Percentiles rank a stretch among this genome's conserved stretches.
Conservation (phyloP, 2,329 filamentous ascomycete genomes). For the Uncinocarpus reesii region DNA sequence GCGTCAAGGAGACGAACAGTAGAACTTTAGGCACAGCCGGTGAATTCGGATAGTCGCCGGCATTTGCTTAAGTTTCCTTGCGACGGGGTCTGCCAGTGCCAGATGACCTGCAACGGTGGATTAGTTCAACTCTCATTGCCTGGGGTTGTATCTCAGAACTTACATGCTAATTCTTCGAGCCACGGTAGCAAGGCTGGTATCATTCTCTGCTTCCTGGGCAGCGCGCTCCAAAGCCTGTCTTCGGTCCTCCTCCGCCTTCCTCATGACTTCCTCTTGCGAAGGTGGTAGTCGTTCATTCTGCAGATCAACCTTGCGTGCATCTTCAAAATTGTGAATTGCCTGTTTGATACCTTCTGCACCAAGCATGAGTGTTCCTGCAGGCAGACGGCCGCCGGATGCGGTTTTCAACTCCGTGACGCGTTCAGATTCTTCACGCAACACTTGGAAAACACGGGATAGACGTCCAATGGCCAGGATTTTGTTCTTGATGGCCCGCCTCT, state of each 20-base stretch:
- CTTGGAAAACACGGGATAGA: slow-evolving; percentile 94
- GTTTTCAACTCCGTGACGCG: slow-evolving; percentile 96
- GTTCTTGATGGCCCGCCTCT: slow-evolving; percentile 96
- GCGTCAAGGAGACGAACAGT: neutral
- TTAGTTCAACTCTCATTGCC: neutral
- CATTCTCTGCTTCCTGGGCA: slow-evolving; percentile 79
- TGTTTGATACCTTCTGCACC: slow-evolving; percentile 98
- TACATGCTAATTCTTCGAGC: slow-evolving; percentile 93
- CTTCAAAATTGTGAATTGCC: slow-evolving; percentile 92
- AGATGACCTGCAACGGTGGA: slow-evolving; percentile 27
- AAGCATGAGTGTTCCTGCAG: slow-evolving; percentile 92
- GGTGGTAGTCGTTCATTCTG: slow-evolving; percentile 94
- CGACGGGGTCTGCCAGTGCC: slow-evolving; percentile 31
- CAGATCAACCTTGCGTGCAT: slow-evolving; percentile 89
- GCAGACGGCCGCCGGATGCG: slow-evolving; percentile 80
- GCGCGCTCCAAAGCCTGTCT: slow-evolving; percentile 78
- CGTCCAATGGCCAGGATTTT: slow-evolving; percentile 97
- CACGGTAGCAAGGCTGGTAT: slow-evolving; percentile 73
- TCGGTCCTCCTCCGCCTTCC: slow-evolving; percentile 70
- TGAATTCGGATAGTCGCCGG: neutral
- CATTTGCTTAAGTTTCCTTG: slow-evolving; percentile 20
- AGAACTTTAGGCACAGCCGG: neutral
- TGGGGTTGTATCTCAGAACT: slow-evolving; percentile 35
- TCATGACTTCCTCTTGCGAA: slow-evolving; percentile 79
- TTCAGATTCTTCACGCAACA: slow-evolving; percentile 93